Evolutionary conservation across 2,329 filamentous ascomycete species (phyloP).

Genomic region (Fusarium poae): DNA sequence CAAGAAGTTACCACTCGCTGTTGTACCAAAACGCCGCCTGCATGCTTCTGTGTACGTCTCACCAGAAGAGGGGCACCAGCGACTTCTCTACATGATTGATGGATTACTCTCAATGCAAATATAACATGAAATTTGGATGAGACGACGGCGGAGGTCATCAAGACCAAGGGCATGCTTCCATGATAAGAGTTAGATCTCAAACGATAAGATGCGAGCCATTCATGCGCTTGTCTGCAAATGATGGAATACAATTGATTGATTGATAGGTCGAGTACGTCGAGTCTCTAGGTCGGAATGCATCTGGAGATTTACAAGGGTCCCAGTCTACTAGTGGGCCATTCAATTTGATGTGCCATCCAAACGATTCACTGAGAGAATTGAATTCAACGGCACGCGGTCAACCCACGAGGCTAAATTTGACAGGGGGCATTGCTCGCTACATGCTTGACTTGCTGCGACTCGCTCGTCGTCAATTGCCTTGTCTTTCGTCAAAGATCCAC

Average conservation of each 20-base stretch:
- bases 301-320: conserved; percentile 45
- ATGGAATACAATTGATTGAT: conserved; percentile 38
- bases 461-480: conserved; percentile 26
- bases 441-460: conserved; percentile 40
- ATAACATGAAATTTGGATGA: conserved; percentile 38
- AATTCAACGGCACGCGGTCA: conserved; percentile 48
- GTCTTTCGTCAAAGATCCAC: conserved; percentile 38
- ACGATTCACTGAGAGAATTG: conserved; percentile 41
- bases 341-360: conserved; percentile 44
- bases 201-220: conserved; percentile 33
- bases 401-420: conserved; percentile 49
- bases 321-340: conserved; percentile 42
- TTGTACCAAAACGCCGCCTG: conserved; percentile 42
- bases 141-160: conserved; percentile 26
- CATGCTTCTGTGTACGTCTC: conserved; percentile 41
- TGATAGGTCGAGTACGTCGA: conserved; percentile 39
- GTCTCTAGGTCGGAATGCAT: conserved; percentile 34
- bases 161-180: conserved; percentile 25
- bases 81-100: conserved; percentile 36
- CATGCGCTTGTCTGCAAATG: conserved; percentile 24
- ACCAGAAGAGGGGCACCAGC: conserved; percentile 41
- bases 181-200: conserved; percentile 29
- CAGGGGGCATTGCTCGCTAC: conserved; percentile 43
- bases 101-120: conserved; percentile 34
- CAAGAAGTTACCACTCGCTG: conserved; percentile 28